phyloP scores from a whole-genome alignment of 1,284 basidiomycete species.

The Ustilago trichophora region DNA sequence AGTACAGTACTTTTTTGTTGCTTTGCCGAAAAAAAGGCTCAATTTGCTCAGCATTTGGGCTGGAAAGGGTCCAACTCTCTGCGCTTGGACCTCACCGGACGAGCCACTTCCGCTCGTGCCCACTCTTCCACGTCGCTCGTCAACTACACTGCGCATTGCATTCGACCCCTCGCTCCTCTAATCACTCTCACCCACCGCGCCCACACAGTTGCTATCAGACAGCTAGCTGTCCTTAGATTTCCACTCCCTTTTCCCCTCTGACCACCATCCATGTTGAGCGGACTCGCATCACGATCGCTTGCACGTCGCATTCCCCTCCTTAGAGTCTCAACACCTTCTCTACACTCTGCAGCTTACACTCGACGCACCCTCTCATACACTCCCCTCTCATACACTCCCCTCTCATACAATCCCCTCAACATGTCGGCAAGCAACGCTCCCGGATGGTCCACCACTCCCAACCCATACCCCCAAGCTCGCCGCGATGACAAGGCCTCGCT shows the following conservation, averaged over 20 bases:
- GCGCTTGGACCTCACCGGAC: neutral
- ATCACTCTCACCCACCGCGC: no score
- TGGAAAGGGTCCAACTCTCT: no score
- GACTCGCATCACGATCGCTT: slow-evolving; percentile 12
- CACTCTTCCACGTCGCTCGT: neutral
- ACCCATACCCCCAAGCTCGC: slow-evolving; percentile 59
- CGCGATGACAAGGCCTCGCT: slow-evolving; percentile 53
- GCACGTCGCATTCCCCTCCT: slow-evolving; percentile 3
- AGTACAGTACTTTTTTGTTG: no score
- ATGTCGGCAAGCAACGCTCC: slow-evolving; percentile 44
- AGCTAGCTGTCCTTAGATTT: no score
- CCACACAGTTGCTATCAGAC: no score
- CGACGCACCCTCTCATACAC: slow-evolving; percentile 5
- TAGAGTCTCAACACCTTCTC: neutral
- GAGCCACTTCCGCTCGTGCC: no score
- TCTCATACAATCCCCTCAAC: neutral
- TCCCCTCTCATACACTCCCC: neutral
- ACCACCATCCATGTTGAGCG: slow-evolving; percentile 23
- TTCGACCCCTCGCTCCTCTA: no score
- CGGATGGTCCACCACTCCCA: slow-evolving; percentile 50
- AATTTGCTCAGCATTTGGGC: no score
- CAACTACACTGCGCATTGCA: no score
- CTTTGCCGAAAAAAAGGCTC: no score
- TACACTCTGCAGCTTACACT: neutral
- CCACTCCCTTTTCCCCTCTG: neutral